Conservation (phyloP, 768 basidiomycete species). For the Lactifluus echinatus region DNA sequence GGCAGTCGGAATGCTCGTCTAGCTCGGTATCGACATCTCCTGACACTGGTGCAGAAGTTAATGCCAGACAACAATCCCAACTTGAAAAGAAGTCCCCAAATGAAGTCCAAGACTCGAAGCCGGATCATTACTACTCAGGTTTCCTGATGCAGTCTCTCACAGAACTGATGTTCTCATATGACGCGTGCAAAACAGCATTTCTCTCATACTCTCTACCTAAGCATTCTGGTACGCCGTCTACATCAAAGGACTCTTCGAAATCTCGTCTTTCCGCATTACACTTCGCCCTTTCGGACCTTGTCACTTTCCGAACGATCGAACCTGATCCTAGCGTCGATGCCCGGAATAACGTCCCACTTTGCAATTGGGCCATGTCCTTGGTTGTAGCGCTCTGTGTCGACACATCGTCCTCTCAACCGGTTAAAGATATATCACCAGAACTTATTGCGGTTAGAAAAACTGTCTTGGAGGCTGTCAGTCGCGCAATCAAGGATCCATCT, state of each 20-base stretch:
- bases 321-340: constrained; percentile 48
- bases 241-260: constrained; percentile 56
- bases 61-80: background rate
- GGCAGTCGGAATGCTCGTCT: constrained; percentile 3
- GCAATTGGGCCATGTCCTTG: constrained; percentile 85
- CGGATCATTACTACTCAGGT: constrained; percentile 48
- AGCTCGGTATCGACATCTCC: constrained; percentile 1
- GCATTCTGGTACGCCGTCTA: constrained; percentile 48
- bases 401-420: constrained; percentile 50
- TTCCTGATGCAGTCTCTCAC: constrained; percentile 90
- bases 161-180: constrained; percentile 89
- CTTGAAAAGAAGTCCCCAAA: background rate
- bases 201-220: constrained; percentile 67
- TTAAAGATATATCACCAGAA: constrained; percentile 71
- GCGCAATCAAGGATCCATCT: constrained; percentile 73
- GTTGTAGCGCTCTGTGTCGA: constrained; percentile 93
- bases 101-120: constrained; percentile 9
- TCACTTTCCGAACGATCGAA: constrained; percentile 67
- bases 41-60: background rate
- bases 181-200: constrained; percentile 82
- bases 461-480: constrained; percentile 82
- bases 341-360: constrained; percentile 51
- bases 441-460: constrained; percentile 87
- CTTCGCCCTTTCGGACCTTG: constrained; percentile 75
- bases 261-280: constrained; percentile 58